Base-by-base conservation (phyloP, 257 asterid genomes). In the Solanum sparsipilum region DNA sequence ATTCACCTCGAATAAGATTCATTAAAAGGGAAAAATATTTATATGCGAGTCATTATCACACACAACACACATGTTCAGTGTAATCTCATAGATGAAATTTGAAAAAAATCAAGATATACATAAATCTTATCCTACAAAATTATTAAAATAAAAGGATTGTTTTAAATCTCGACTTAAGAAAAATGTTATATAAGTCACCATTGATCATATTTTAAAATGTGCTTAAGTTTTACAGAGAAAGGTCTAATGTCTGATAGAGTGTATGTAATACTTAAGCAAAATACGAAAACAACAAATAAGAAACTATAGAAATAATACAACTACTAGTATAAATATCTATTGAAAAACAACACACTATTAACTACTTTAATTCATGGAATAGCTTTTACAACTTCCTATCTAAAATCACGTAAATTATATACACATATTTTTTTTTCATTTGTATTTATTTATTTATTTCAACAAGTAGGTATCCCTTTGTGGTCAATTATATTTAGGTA, bases 141-240 rank as follows among this genome's bases (percentile, higher is more conserved):
- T n/a, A 13, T n/a, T 65, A 0, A n/a, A n/a, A 0, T 65, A 10
- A 1, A 65, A 0, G 25, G 3, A 0, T 25, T n/a, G 0, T 13
- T 68, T 27, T 27, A 68, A 68, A 13, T 67, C 5, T 68, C 21
- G 29, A 9, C 27, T 60, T 23, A 9, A 9, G 2, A 60, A 23
- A 23, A 23, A 4, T 23, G 15, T 3, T 20, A 58, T 20, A 56
- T 56, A 20, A 56, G 27, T 58, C 67, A 58, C 27, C 0, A 21
- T 0, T 10, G 13, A 63, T 63, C 31, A 63, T 63, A 63, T 1
- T n/a, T 63, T n/a, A 9, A 2, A 10, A 4, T 23, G 29, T 56
- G 25, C n/a, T 18, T 18, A 56, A 56, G n/a, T 56, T 6, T 56
- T 15, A 56, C 4, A 0, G 0, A 56, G n/a, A 2, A 56, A 18